A percentile compares a stretch with the other conserved stretches of the same genome.
phyloP scores from a whole-genome alignment of 140 eudicot species.

The Senecio squalidus region DNA sequence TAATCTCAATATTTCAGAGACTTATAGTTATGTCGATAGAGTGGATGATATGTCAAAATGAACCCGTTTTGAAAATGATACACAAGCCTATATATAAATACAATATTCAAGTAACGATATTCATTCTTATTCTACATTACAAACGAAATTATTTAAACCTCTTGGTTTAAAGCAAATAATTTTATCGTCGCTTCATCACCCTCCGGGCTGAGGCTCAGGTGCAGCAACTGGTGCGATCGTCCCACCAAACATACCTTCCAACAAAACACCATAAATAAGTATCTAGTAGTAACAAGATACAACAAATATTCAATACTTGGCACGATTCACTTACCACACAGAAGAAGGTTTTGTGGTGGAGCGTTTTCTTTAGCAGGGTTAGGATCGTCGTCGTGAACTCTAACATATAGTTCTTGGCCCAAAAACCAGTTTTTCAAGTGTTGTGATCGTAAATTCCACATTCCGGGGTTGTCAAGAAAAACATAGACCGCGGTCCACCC shows the following conservation, averaged over 20 bases:
- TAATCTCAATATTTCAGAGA: no score
- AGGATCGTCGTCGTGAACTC: slow-evolving; percentile 61
- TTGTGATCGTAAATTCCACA: slow-evolving; percentile 87
- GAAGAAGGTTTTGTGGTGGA: slow-evolving; percentile 60
- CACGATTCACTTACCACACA: slow-evolving; percentile 41
- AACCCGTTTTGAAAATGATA: no score
- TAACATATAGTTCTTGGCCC: slow-evolving; percentile 56
- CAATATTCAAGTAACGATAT: no score
- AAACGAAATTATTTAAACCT: no score
- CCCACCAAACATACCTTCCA: slow-evolving; percentile 31
- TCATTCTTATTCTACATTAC: no score
- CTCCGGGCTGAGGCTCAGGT: slow-evolving; percentile 32
- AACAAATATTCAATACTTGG: neutral
- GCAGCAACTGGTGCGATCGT: slow-evolving; percentile 28
- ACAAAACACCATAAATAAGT: neutral
- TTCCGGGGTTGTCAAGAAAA: slow-evolving; percentile 68
- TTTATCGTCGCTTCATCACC: no score
- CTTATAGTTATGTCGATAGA: no score
- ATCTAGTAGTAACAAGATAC: neutral
- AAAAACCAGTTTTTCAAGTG: slow-evolving; percentile 56
- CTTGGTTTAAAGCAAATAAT: no score
- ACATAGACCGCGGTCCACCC: slow-evolving; percentile 71
- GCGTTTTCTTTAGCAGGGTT: slow-evolving; percentile 67
- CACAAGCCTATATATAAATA: no score
- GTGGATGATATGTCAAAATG: no score